These are phyloP conservation scores for Ophiostoma tasmaniense DNA, from an alignment of 2,329 filamentous ascomycete species.

Conservation along the genomic window DNA sequence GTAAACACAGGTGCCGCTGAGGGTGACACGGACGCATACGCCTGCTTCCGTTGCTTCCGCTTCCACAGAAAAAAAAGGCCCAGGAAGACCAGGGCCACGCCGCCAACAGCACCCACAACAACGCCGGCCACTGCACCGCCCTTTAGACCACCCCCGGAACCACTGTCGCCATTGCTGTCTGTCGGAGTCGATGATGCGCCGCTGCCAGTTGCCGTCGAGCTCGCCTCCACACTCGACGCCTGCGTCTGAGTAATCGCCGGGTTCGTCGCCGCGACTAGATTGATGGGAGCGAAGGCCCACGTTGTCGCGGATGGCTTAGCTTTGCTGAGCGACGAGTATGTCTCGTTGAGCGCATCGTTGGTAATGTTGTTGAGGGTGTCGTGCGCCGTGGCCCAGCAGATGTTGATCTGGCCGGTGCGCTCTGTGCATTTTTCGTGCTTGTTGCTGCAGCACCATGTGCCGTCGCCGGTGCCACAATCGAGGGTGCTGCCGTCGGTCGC, in stretches of 20 bases:
- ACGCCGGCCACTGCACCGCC: conserved; percentile 18
- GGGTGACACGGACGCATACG: background rate
- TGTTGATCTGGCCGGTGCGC: conserved; percentile 18
- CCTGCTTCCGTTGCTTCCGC: conserved; percentile 9
- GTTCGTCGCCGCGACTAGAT: conserved; percentile 15
- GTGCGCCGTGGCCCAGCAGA: conserved; percentile 20
- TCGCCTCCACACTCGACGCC: background rate
- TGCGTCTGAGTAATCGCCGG: background rate
- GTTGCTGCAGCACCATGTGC: conserved; percentile 20
- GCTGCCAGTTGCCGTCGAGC: background rate
- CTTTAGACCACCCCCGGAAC: background rate
- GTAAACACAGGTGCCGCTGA: background rate
- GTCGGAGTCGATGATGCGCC: background rate
- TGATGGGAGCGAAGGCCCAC: conserved; percentile 16
- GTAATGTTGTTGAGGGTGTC: conserved; percentile 20
- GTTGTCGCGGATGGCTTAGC: conserved; percentile 17
- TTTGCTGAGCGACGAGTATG: conserved; percentile 19
- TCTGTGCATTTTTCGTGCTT: conserved; percentile 17
- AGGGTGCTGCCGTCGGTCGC: conserved; percentile 19
- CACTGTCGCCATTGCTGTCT: background rate
- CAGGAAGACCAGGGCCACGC: conserved; percentile 12
- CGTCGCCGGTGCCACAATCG: conserved; percentile 18
- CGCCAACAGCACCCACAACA: conserved; percentile 12
- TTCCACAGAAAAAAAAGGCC: conserved; percentile 15
- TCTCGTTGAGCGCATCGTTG: conserved; percentile 14